Base-by-base conservation (phyloP, 805 yeast species). In the Myxozyma udenii region DNA sequence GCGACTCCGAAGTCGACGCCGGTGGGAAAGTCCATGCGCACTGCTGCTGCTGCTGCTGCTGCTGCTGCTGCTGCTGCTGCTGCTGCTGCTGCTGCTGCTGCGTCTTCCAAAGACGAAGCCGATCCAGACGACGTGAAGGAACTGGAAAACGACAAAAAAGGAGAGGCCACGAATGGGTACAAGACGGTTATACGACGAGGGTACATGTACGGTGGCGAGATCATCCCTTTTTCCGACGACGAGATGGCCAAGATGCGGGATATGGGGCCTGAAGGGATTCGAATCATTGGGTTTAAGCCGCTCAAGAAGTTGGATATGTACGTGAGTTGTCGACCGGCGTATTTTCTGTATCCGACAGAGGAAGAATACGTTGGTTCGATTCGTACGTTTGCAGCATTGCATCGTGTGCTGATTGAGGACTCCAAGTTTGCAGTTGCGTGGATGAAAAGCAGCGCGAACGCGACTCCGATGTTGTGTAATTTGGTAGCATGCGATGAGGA, bases 291-390 rank as follows among this genome's bases (percentile, higher is more conserved):
- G 1, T 87, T 87, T 66, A 72, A 87, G 52, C 69, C 74, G 19
- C 60, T 73, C 2, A 55, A 64, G 6, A 54, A 65, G 9, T 71
- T 76, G 39, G 71, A 77, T 44, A 73, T 80, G 2, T 75, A 71
- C 50, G 78, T 82, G 62, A 78, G 77, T 55, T 65, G 78, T 9
- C 69, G 75, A 1, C 77, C 80, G 3, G 76, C 95, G 0, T 61
- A 75, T 1, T 84, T 89, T 58, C 67, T 91, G 0, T 79, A 83
- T 5, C 89, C 95, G 0, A 83, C 84, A 62, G 80, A 77, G 21
- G 79, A 77, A 0, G 74, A 75, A 0, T 78, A 71, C 53, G 68
- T 74, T 23, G 86, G 90, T 23, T 85, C 96, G 0, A 71, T 75
- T 23, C 70, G 78, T 26, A 83, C 91, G 0, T 78, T 89, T 61